These are phyloP conservation scores for Tetracladium marchalianum DNA, from an alignment of 495 filamentous ascomycete species.

Conservation along the genomic window DNA sequence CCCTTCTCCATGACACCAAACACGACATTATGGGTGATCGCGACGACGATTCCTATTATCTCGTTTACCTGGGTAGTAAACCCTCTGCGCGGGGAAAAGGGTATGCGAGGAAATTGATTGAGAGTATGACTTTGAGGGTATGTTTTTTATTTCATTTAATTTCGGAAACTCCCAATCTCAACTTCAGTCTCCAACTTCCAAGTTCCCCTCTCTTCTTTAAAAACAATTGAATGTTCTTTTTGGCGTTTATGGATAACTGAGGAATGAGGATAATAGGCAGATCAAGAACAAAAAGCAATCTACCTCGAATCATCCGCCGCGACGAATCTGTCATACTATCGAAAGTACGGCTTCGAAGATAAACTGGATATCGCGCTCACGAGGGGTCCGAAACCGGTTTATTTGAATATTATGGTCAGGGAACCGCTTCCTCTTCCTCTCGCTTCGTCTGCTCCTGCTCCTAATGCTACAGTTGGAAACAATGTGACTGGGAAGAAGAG, in stretches of 20 bases:
- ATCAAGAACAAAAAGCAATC: slow-evolving; percentile 47
- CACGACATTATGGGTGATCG: slow-evolving; percentile 52
- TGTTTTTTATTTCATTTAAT: too few relatives aligned
- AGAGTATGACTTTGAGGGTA: slow-evolving; percentile 53
- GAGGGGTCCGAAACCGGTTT: slow-evolving; percentile 47
- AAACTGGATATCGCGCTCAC: slow-evolving; percentile 48
- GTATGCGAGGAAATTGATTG: slow-evolving; percentile 57
- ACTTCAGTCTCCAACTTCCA: too few relatives aligned
- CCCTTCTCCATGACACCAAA: slow-evolving; percentile 66
- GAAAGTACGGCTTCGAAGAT: slow-evolving; percentile 57
- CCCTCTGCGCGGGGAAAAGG: slow-evolving; percentile 55
- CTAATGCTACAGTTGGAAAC: too few relatives aligned
- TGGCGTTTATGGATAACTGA: too few relatives aligned
- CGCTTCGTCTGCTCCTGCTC: too few relatives aligned
- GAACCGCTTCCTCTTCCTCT: slow-evolving; percentile 33
- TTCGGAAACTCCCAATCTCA: too few relatives aligned
- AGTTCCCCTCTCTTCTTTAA: too few relatives aligned
- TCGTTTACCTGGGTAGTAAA: slow-evolving; percentile 71
- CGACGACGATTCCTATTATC: slow-evolving; percentile 55
- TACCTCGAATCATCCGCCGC: slow-evolving; percentile 70
- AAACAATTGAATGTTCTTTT: too few relatives aligned
- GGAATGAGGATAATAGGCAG: slow-evolving; percentile 54
- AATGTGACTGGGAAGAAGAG: too few relatives aligned
- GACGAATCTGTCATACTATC: slow-evolving; percentile 58
- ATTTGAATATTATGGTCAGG: slow-evolving; percentile 68